Evolutionary conservation across 176 grass and related monocot species (phyloP), one percentile per base, ranked within the genome.

Genomic region (Rhynchospora tenuis): DNA sequence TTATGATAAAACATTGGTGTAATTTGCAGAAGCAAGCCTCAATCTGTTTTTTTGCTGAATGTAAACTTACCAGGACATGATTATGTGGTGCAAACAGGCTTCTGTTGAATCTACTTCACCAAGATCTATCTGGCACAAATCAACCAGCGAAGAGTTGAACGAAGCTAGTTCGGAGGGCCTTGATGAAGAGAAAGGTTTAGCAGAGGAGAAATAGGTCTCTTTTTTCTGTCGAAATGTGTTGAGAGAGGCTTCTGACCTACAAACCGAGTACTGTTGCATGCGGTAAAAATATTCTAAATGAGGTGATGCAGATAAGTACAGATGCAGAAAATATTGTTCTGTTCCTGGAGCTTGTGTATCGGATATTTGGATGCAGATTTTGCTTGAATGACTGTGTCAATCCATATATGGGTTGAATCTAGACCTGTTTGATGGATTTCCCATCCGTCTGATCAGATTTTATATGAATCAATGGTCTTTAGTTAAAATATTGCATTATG

Each of bases 121-220:
- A 99, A 89, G 96, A 99, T 87, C 86, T 99, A 81, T 87, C 91
- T 81, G 96, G 96, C 88, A 93, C 56, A 99, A 95, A 78, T 95
- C 96, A 84, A 99, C 89, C 56, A 85, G 19, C 79, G 52, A 85
- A 78, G 83, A 77, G 46, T 86, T 74, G 56, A 84, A 66, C 47
- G 55, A 28, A 27, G 85, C 85, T 29, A 75, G 27, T 15, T 83
- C 90, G 1, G 79, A 90, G 72, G 89, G 81, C 73, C 28, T 81
- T 15, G 77, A 19, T 58, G 60, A 81, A 67, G 80, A 94, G 59
- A 81, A 93, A 87, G 85, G 86, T 67, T 81, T 95, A 46, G 93
- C 96, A 51, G 96, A 99, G 90, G 88, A 92, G 72, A 99, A 99
- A 62, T 83, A 93, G 3, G 88, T 95, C 85, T 95, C 96, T 46